Evolutionary conservation across 495 filamentous ascomycete species (phyloP).

Genomic region (Cercophora sp.): DNA sequence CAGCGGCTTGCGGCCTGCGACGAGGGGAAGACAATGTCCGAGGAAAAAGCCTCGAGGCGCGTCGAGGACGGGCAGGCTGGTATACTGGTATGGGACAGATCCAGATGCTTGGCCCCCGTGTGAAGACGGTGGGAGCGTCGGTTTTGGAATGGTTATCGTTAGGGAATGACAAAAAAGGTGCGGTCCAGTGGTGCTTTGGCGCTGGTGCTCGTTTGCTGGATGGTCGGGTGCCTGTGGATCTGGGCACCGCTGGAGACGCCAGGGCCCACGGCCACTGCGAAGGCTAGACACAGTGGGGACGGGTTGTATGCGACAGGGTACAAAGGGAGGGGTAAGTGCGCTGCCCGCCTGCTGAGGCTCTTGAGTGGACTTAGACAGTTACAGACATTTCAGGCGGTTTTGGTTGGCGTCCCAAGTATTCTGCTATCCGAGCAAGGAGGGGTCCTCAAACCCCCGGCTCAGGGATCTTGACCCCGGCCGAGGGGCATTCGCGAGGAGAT

Average conservation of each 20-base stretch:
- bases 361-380: no score
- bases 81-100: conserved; percentile 1
- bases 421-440: background rate
- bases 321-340: conserved; percentile 12
- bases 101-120: background rate
- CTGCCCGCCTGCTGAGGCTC: conserved; percentile 6
- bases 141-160: background rate
- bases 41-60: background rate
- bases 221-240: conserved; percentile 14
- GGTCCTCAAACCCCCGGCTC: background rate
- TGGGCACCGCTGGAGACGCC: background rate
- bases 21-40: background rate
- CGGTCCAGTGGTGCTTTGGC: background rate
- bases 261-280: background rate
- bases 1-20: background rate
- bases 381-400: background rate
- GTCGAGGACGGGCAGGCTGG: background rate
- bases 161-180: conserved; percentile 6
- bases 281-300: conserved; percentile 11
- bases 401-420: background rate
- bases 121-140: conserved; percentile 1
- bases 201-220: background rate
- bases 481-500: conserved; percentile 11
- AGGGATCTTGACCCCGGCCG: conserved; percentile 3
- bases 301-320: conserved; percentile 8